Base-by-base conservation (phyloP, 192 early-diverging fungal genomes). In the Diversispora epigaea region DNA sequence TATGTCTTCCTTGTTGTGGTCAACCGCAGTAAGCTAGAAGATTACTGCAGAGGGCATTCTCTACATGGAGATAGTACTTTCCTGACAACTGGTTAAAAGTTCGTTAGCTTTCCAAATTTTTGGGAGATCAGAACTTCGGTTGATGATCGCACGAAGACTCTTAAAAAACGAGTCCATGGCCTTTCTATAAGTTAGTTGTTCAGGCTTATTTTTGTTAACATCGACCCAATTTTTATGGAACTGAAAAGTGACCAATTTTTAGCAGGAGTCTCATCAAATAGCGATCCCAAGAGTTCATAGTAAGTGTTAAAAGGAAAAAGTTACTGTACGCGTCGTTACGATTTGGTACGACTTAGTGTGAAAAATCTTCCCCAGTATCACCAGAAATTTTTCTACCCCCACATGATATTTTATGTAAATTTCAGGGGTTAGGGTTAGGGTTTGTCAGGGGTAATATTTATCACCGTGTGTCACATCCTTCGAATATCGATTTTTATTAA, bases 101-200 rank as follows among this genome's bases (percentile, higher is more conserved):
- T 55, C 50, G 0, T 55, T 69, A 55, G 68, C 68, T 69, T 54
- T 69, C 25, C 25, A 15, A 25, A 69, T 39, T 69, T 69, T 50
- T 55, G 3, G 44, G 40, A 65, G 63, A 41, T 65, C 63, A n/a
- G 44, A 65, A n/a, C 63, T 65, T 43, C 63, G 40, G 40, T 65
- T 65, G 44, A 65, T 65, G 9, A 65, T 65, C 4, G 63, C 63
- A 65, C 40, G 40, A 12, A 65, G 40, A 65, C 63, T 65, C 43
- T 65, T 65, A 65, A 41, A 4, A 65, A 65, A 65, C 40, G 40
- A 25, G 63, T 41, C 63, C 63, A 41, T 65, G n/a, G 63, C 63
- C 63, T 65, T 65, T 25, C 63, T 41, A 65, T 65, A 45, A 58
- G 40, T 65, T 65, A 65, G 19, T 65, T 45, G 63, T 65, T 65